These are phyloP conservation scores for Nannochloropsis gaditana DNA, from an alignment of 108 stramenopile species.

Conservation along the genomic window DNA sequence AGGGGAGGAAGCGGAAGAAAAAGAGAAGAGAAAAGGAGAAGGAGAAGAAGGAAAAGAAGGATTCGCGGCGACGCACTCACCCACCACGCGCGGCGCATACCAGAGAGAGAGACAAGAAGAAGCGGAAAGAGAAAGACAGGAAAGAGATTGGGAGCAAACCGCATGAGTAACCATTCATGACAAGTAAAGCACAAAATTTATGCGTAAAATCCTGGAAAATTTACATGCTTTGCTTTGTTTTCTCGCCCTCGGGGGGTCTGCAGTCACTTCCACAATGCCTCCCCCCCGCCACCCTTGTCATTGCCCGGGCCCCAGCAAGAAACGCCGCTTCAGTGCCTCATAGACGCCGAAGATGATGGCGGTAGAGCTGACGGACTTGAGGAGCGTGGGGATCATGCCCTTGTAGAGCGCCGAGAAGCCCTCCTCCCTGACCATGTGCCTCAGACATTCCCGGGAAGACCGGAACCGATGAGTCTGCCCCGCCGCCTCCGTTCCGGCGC, in stretches of 20 bases:
- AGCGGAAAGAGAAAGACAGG: neutral
- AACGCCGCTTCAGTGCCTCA: neutral
- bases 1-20: neutral
- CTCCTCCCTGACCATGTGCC: neutral
- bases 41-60: constrained; percentile 6
- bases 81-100: neutral
- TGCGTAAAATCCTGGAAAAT: neutral
- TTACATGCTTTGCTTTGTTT: neutral
- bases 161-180: neutral
- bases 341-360: constrained; percentile 10
- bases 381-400: neutral
- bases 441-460: neutral
- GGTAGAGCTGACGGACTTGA: neutral
- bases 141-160: neutral
- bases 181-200: neutral
- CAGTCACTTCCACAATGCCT: too few relatives aligned
- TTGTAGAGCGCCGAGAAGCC: neutral
- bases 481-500: neutral
- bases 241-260: neutral
- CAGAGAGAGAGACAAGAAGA: neutral
- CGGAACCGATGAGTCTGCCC: neutral
- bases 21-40: neutral
- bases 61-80: neutral
- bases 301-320: neutral
- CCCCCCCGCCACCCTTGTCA: too few relatives aligned